Base-by-base conservation (phyloP, 208 protist genomes). In the Crithidia sp. region DNA sequence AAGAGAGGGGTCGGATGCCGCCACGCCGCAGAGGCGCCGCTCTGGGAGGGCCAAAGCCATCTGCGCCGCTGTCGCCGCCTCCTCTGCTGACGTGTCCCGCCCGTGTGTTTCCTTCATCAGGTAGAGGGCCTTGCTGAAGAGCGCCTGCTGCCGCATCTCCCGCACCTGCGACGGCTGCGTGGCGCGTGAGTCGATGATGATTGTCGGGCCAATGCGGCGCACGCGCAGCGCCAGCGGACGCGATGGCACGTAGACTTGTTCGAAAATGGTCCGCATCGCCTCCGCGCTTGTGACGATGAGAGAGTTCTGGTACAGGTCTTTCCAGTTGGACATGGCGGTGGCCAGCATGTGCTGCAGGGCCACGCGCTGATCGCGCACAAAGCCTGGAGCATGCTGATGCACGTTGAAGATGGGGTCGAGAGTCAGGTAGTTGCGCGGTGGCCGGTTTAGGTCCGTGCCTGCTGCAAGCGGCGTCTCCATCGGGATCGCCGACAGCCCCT, bases 111-210 rank as follows among this genome's bases (percentile, higher is more conserved):
- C 80, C 56, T 81, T 82, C 69, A 95, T 85, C 41, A 87, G 83
- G 77, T 95, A 96, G 4, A 96, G 67, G 10, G 87, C 79, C 60
- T 96, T 96, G 47, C 88, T 81, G 16, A 95, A 59, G 41, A 96
- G 78, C 5, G 89, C 84, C 59, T 82, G 76, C 66, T 80, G 77
- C 3, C 87, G 89, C 76, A 92, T 63, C 44, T 90, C 85, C 16
- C 56, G 52, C 72, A 92, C 88, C 44, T 77, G 71, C 37, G 70
- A 79, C 39, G 67, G 81, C 50, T 72, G 54, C 14, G 71, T 76
- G 40, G 78, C 63, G 67, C 83, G 88, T 2, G 79, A 78, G 56
- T 91, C 86, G 17, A 95, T 76, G n/a, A 93, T 47, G 40, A 96
- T 71, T 10, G 81, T 88, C 10, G 89, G 92, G 3, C 89, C 89